Percentiles rank a stretch among this genome's conserved stretches.
phyloP scores from a whole-genome alignment of 2,329 filamentous ascomycete genomes.

The Westerdykella sp. region DNA sequence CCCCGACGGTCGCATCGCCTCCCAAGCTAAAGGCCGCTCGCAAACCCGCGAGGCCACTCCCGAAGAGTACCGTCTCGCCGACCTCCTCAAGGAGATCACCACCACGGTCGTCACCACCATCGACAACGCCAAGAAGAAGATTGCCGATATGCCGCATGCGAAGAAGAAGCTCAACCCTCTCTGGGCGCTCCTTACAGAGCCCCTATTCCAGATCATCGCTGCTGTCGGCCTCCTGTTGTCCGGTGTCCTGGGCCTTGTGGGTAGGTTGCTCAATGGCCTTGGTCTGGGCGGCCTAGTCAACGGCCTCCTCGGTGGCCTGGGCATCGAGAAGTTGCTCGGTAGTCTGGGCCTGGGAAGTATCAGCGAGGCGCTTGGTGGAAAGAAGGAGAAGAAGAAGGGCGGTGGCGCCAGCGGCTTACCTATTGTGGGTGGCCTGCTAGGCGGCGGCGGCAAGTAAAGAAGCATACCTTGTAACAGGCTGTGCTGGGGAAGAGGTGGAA shows the following conservation, averaged over 20 bases:
- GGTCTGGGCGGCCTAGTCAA: conserved; percentile 78
- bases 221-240: conserved; percentile 76
- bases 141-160: conserved; percentile 85
- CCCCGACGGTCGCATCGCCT: conserved; percentile 77
- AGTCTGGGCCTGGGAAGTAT: conserved; percentile 60
- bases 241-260: conserved; percentile 80
- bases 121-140: conserved; percentile 80
- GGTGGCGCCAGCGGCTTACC: conserved; percentile 37
- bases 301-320: conserved; percentile 68
- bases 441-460: conserved; percentile 34
- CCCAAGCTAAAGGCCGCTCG: conserved; percentile 76
- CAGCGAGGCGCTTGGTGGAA: conserved; percentile 48
- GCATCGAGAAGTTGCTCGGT: conserved; percentile 67
- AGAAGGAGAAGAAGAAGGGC: conserved; percentile 50
- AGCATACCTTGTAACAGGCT: not conserved
- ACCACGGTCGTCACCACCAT: conserved; percentile 75
- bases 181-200: conserved; percentile 76
- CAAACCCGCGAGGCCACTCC: conserved; percentile 69
- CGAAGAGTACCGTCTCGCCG: conserved; percentile 79
- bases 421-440: conserved; percentile 45
- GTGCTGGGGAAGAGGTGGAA: conserved; percentile 2
- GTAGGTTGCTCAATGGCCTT: conserved; percentile 70
- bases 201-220: conserved; percentile 85
- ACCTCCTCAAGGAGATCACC: conserved; percentile 79
- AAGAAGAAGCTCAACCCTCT: conserved; percentile 93